Evolutionary conservation across 169 alveolate species (phyloP).

Genomic region (Babesia caballi): DNA sequence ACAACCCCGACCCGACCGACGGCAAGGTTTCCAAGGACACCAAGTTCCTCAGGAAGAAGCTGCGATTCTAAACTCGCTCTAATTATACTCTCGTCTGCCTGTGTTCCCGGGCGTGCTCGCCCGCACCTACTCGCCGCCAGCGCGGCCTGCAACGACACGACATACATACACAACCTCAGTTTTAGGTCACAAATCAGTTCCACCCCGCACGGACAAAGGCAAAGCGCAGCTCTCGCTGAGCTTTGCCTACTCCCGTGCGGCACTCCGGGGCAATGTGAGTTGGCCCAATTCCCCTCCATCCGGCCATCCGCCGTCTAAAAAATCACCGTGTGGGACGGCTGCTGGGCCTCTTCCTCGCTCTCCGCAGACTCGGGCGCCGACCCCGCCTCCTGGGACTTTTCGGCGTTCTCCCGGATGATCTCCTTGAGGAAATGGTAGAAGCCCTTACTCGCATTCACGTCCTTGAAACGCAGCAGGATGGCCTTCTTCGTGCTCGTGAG

Average conservation of each 20-base stretch:
- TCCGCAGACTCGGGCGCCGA: neutral
- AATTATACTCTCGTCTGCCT: slow-evolving; percentile 1
- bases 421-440: slow-evolving; percentile 42
- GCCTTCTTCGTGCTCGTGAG: slow-evolving; percentile 35
- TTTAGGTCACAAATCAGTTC: too few relatives aligned
- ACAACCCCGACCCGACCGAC: slow-evolving; percentile 50
- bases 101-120: neutral
- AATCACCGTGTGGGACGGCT: slow-evolving; percentile 15
- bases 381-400: neutral
- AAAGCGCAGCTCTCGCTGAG: too few relatives aligned
- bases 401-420: slow-evolving; percentile 16
- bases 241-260: too few relatives aligned
- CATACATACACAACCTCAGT: too few relatives aligned
- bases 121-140: too few relatives aligned
- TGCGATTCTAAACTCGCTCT: slow-evolving; percentile 34
- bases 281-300: too few relatives aligned
- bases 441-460: slow-evolving; percentile 14
- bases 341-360: neutral
- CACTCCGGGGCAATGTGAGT: too few relatives aligned
- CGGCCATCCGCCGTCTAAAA: too few relatives aligned
- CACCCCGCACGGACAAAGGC: too few relatives aligned
- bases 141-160: too few relatives aligned
- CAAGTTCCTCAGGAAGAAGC: slow-evolving; percentile 60
- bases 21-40: slow-evolving; percentile 56
- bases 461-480: slow-evolving; percentile 29